A percentile compares a stretch with the other conserved stretches of the same genome.
phyloP scores from a whole-genome alignment of 2,329 filamentous ascomycete genomes.

The Fusarium gaditjirri region DNA sequence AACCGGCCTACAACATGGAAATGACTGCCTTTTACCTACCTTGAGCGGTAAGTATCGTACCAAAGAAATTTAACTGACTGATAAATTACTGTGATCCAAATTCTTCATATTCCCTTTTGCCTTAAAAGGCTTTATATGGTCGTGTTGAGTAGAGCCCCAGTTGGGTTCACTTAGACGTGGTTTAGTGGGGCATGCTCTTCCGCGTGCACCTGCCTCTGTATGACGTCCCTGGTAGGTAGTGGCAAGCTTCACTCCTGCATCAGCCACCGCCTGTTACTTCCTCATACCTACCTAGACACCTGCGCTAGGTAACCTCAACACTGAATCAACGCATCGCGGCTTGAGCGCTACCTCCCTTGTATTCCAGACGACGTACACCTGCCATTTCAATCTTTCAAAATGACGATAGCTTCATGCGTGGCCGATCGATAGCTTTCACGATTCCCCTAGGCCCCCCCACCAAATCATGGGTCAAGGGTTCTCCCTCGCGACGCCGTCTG shows the following conservation, averaged over 20 bases:
- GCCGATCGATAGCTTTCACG: slow-evolving; percentile 41
- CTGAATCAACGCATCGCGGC: neutral
- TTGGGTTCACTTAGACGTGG: neutral
- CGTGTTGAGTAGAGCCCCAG: neutral
- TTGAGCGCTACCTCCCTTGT: neutral
- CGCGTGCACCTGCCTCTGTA: slow-evolving; percentile 12
- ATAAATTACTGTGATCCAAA: neutral
- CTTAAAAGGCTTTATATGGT: neutral
- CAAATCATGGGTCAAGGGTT: slow-evolving; percentile 91
- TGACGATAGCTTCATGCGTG: slow-evolving; percentile 37
- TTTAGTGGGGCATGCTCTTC: slow-evolving; percentile 16
- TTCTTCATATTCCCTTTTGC: neutral
- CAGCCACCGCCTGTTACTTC: neutral
- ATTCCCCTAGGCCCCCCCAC: slow-evolving; percentile 27
- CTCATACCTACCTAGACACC: neutral
- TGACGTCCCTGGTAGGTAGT: slow-evolving; percentile 25
- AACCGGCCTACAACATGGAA: neutral
- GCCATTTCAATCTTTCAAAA: slow-evolving; percentile 29
- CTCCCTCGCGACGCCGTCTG: slow-evolving; percentile 90
- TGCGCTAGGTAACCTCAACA: neutral
- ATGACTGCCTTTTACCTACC: neutral
- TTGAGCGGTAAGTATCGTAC: neutral
- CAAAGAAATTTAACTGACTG: neutral
- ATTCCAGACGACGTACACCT: neutral
- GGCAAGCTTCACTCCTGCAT: slow-evolving; percentile 18